Conservation (phyloP, 2,329 filamentous ascomycete species). For the Ophiostoma novo-ulmi region DNA sequence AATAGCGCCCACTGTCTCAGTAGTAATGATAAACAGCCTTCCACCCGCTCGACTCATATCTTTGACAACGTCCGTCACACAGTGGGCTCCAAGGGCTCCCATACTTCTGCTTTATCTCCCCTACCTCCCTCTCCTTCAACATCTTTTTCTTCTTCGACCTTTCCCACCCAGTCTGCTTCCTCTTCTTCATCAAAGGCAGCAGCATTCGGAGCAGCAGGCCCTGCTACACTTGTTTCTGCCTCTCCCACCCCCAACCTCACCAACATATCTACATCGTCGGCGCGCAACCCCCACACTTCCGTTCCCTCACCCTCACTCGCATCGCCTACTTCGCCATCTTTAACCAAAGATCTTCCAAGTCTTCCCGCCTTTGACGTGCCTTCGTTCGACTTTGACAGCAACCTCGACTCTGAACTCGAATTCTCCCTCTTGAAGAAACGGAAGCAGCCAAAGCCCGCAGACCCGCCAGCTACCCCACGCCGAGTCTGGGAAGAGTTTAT, state of each 20-base stretch:
- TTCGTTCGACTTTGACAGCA: conserved; percentile 47
- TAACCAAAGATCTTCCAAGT: conserved; percentile 36
- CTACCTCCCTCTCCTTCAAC: background rate
- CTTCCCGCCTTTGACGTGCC: conserved; percentile 48
- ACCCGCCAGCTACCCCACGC: conserved; percentile 10
- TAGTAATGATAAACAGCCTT: conserved; percentile 12
- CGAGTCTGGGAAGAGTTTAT: conserved; percentile 27
- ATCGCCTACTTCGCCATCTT: conserved; percentile 1
- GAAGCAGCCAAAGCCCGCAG: background rate
- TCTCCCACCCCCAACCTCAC: conserved; percentile 16
- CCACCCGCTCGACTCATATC: conserved; percentile 16
- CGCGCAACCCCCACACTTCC: conserved; percentile 14
- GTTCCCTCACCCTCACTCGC: background rate
- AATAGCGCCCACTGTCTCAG: conserved; percentile 15
- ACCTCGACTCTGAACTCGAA: conserved; percentile 42
- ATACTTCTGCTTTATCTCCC: conserved; percentile 13
- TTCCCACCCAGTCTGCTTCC: background rate
- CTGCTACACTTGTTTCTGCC: conserved; percentile 17
- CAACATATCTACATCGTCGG: conserved; percentile 7
- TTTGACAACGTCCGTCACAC: conserved; percentile 23
- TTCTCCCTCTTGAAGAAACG: conserved; percentile 26
- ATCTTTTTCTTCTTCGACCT: background rate
- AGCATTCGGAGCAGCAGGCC: conserved; percentile 15
- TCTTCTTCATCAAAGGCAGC: conserved; percentile 25
- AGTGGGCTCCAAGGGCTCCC: conserved; percentile 14